Evolutionary conservation across 257 asterid genomes (phyloP).

Genomic region (Dorcoceras hygrometricum): DNA sequence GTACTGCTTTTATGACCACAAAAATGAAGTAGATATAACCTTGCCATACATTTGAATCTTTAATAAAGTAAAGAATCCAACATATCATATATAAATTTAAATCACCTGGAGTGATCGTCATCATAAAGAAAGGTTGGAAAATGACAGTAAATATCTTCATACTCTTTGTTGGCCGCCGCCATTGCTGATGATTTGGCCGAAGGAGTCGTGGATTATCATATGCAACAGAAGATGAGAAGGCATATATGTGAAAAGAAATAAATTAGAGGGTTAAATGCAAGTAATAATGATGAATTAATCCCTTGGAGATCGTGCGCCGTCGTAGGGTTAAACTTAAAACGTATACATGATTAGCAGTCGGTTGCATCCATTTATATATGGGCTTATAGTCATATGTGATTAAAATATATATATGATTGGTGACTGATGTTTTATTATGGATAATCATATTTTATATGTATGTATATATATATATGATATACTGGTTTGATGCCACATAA

Average conservation of each 20-base stretch:
- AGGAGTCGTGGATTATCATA: background rate
- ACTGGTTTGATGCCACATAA: too few relatives aligned
- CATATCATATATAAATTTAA: background rate
- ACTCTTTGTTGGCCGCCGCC: slow-evolving; percentile 28
- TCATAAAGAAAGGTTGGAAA: slow-evolving; percentile 34
- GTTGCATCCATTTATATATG: slow-evolving; percentile 21
- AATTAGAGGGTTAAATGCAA: slow-evolving; percentile 30
- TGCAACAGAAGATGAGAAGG: too few relatives aligned
- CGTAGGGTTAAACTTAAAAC: slow-evolving; percentile 32
- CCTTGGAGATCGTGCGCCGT: slow-evolving; percentile 64
- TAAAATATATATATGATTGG: too few relatives aligned
- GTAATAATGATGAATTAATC: slow-evolving; percentile 49
- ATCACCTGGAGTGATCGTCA: slow-evolving; percentile 60
- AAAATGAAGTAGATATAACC: too few relatives aligned
- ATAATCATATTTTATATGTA: too few relatives aligned
- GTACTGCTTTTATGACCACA: too few relatives aligned
- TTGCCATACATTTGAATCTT: too few relatives aligned
- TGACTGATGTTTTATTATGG: too few relatives aligned
- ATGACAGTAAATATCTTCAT: slow-evolving; percentile 31
- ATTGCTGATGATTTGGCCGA: slow-evolving; percentile 9
- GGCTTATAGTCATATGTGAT: too few relatives aligned
- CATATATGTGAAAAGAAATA: background rate
- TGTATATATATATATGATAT: too few relatives aligned
- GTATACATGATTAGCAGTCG: background rate
- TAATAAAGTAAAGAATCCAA: too few relatives aligned